Evolutionary conservation across 2,329 filamentous ascomycete genomes (phyloP), one percentile per base, ranked within the genome.

Genomic region (Hirsutella minnesotensis): DNA sequence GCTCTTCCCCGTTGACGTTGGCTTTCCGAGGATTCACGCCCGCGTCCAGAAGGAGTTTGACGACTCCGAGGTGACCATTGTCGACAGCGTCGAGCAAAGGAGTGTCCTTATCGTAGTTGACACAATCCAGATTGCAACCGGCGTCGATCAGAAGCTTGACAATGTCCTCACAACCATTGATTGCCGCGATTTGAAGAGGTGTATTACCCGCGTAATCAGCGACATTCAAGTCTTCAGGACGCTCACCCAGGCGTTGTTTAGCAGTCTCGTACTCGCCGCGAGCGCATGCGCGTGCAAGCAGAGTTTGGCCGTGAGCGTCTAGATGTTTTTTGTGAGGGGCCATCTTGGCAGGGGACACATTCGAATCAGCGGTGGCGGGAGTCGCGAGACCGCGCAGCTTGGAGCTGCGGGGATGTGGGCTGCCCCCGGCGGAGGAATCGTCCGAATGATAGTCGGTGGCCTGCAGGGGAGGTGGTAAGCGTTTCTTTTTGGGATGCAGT

Each of bases 131-230:
- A 43, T 86, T 83, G 62, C 89, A 95, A 29, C 86, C 86, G 48
- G 86, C 81, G 9, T 86, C 77, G 47, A 98, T 79, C 33, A 98
- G 67, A 42, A 94, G 83, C 57, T 85, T 81, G 33, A 96, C 92
- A 44, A 96, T 89, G 43, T 92, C 78, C 27, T 81, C 81, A 59
- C 82, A 85, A 7, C 92, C 92, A 56, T 92, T 83, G 45, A 98
- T 72, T 27, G 89, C 81, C 29, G 92, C 90, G 50, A 95, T 92
- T 61, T 98, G 92, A 29, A 98, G 70, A 20, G 92, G 92, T 1
- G 90, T 94, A 55, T 96, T 96, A n/a, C 87, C 86, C 13, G 92
- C 92, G 58, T 95, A 94, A 57, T 98, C 92, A 20, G 86, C 79
- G 45, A 89, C 76, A 52, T 98, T 86, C 42, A 96, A 63, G 60